A percentile compares a stretch with the other conserved stretches of the same genome.
Conservation (phyloP, 2,329 filamentous ascomycete species). For the Plectosphaerella plurivora region DNA sequence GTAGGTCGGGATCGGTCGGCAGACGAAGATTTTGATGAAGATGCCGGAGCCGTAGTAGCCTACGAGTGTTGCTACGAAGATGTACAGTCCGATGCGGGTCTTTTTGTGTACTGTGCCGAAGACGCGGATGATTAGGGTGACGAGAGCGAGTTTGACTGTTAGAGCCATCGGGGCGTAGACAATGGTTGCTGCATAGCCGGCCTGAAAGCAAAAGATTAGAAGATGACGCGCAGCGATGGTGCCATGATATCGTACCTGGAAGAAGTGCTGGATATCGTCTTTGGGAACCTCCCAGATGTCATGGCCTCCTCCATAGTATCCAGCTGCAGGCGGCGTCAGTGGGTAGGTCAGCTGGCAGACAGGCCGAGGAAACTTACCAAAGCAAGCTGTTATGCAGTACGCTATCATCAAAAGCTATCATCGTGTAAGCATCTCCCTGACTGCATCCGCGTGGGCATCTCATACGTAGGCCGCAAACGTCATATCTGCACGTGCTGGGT, state of each 20-base stretch:
- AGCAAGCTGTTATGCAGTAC: constrained; percentile 18
- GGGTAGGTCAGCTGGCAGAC: not conserved
- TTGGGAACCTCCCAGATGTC: constrained; percentile 26
- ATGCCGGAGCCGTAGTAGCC: constrained; percentile 34
- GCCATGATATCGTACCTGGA: constrained; percentile 22
- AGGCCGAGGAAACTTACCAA: constrained; percentile 12
- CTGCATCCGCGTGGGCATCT: not conserved
- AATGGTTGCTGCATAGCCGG: constrained; percentile 35
- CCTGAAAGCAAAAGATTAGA: constrained; percentile 15
- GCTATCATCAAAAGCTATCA: constrained; percentile 20
- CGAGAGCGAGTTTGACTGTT: constrained; percentile 32
- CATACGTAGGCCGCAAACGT: constrained; percentile 7
- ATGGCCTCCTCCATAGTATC: constrained; percentile 27
- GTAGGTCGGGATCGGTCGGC: constrained; percentile 33
- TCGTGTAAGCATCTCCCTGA: not conserved
- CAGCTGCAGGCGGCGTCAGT: constrained; percentile 8
- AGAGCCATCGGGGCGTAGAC: constrained; percentile 40
- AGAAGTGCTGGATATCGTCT: constrained; percentile 23
- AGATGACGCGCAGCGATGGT: not conserved
- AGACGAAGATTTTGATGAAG: constrained; percentile 36
- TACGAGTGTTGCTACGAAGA: constrained; percentile 29
- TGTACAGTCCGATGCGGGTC: constrained; percentile 29
- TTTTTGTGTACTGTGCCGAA: constrained; percentile 34
- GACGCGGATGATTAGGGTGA: constrained; percentile 36
- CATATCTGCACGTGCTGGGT: not conserved